These are phyloP conservation scores for Thelonectria rubi DNA, from an alignment of 2,329 filamentous ascomycete species.

Conservation along the genomic window DNA sequence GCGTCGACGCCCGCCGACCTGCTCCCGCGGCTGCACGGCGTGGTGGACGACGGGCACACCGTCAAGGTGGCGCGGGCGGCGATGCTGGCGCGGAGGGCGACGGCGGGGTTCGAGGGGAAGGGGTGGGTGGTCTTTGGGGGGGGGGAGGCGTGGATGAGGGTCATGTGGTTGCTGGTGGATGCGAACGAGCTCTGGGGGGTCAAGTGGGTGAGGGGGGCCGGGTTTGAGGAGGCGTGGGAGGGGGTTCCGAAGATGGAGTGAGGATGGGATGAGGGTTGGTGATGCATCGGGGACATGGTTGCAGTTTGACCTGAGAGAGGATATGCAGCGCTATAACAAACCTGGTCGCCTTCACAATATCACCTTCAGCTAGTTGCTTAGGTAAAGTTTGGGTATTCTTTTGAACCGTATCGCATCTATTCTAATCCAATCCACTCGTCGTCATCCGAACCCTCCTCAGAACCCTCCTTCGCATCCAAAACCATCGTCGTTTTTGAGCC, in stretches of 20 bases:
- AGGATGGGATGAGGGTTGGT: too few relatives aligned
- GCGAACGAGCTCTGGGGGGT: slow-evolving; percentile 62
- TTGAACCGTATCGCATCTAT: slow-evolving; percentile 44
- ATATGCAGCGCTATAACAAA: too few relatives aligned
- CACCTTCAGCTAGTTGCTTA: too few relatives aligned
- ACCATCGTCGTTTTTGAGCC: slow-evolving; percentile 44
- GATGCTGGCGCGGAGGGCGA: slow-evolving; percentile 66
- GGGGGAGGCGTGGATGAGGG: slow-evolving; percentile 66
- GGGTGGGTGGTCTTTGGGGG: slow-evolving; percentile 63
- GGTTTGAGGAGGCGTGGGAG: slow-evolving; percentile 73
- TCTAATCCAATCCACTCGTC: slow-evolving; percentile 61
- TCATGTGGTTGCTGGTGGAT: slow-evolving; percentile 70
- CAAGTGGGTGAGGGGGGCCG: slow-evolving; percentile 69
- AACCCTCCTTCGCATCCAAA: slow-evolving; percentile 45
- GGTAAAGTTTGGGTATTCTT: slow-evolving; percentile 38
- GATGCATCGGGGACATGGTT: too few relatives aligned
- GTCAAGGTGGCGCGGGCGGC: slow-evolving; percentile 79
- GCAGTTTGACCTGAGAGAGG: too few relatives aligned
- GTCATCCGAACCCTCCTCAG: slow-evolving; percentile 50
- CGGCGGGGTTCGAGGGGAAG: slow-evolving; percentile 54
- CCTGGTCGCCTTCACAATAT: too few relatives aligned
- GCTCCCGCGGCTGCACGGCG: slow-evolving; percentile 55
- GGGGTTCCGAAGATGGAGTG: slow-evolving; percentile 43
- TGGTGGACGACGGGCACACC: slow-evolving; percentile 82
- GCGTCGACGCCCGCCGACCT: slow-evolving; percentile 58